Conservation (phyloP, 2,329 filamentous ascomycete species). For the Trichoderma gracile region DNA sequence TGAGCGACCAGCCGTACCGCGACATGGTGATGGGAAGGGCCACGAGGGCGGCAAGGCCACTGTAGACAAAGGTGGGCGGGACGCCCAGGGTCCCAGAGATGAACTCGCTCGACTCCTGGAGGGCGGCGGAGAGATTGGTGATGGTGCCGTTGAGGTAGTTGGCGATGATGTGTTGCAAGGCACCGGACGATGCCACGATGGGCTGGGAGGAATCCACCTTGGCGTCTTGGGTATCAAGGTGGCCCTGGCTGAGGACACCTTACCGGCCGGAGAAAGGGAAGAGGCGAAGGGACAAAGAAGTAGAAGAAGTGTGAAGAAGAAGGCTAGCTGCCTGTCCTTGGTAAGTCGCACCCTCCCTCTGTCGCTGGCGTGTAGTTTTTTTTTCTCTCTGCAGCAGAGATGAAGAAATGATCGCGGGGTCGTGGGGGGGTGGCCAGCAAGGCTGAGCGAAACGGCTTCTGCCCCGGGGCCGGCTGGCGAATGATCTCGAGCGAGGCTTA, state of each 20-base stretch:
- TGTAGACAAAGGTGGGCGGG: constrained; percentile 52
- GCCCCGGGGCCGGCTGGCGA: neutral
- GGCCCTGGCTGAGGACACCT: constrained; percentile 41
- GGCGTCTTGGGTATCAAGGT: constrained; percentile 44
- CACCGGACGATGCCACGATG: constrained; percentile 63
- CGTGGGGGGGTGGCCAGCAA: constrained; percentile 21
- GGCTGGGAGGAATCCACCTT: constrained; percentile 64
- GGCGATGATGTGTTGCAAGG: constrained; percentile 60
- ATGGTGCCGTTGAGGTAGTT: constrained; percentile 58
- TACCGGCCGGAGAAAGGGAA: neutral
- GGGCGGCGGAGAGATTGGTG: constrained; percentile 49
- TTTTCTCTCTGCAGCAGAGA: neutral
- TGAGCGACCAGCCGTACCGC: constrained; percentile 53
- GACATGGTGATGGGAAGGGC: constrained; percentile 56
- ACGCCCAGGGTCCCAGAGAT: constrained; percentile 53
- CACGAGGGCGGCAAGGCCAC: constrained; percentile 51
- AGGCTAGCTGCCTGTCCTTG: neutral
- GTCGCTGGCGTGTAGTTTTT: neutral
- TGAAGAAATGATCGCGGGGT: constrained; percentile 23
- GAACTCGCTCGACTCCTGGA: constrained; percentile 53
- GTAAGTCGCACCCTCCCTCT: neutral
- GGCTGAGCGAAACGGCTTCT: constrained; percentile 19
- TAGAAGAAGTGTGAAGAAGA: neutral
- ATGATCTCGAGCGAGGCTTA: constrained; percentile 15
- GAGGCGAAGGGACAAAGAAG: neutral